These are phyloP conservation scores for Zychaea mexicana DNA, from an alignment of 371 early-diverging fungal genomes.

Conservation along the genomic window DNA sequence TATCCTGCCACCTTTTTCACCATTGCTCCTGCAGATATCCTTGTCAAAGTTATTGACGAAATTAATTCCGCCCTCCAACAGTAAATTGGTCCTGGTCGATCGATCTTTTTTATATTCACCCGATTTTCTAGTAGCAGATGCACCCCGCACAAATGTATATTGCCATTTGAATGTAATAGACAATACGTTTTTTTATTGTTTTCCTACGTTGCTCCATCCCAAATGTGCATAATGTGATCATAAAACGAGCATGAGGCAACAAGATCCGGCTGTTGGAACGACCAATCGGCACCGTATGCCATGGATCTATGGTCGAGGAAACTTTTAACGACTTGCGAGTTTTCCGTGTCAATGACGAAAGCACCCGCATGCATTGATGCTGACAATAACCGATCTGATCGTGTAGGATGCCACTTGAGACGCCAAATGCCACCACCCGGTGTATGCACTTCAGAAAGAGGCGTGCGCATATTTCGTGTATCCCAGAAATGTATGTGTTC, in stretches of 20 bases:
- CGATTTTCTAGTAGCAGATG: too few species aligned
- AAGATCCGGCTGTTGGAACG: slow-evolving; percentile 49
- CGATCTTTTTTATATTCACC: too few species aligned
- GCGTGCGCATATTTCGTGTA: slow-evolving; percentile 76
- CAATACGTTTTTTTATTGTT: not conserved
- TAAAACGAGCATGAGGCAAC: slow-evolving; percentile 94
- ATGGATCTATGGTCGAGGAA: slow-evolving; percentile 82
- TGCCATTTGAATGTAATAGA: not conserved
- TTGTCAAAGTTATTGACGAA: slow-evolving; percentile 45
- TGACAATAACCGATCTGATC: slow-evolving; percentile 64
- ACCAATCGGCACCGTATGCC: slow-evolving; percentile 94
- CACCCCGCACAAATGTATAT: too few species aligned
- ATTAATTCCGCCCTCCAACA: not conserved
- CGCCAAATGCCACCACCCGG: slow-evolving; percentile 93
- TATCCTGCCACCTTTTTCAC: slow-evolving; percentile 91
- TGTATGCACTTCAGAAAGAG: slow-evolving; percentile 64
- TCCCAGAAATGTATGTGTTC: slow-evolving; percentile 90
- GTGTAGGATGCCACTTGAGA: slow-evolving; percentile 89
- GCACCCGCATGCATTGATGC: slow-evolving; percentile 86
- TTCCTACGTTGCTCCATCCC: slow-evolving; percentile 49
- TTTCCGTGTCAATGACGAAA: slow-evolving; percentile 38
- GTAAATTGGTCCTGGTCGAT: too few species aligned
- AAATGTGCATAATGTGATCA: slow-evolving; percentile 86
- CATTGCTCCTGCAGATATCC: slow-evolving; percentile 70
- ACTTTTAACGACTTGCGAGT: slow-evolving; percentile 16